These are phyloP conservation scores for Sechiopsis laciniata DNA, from an alignment of 306 rosid genomes.

Conservation along the genomic window DNA sequence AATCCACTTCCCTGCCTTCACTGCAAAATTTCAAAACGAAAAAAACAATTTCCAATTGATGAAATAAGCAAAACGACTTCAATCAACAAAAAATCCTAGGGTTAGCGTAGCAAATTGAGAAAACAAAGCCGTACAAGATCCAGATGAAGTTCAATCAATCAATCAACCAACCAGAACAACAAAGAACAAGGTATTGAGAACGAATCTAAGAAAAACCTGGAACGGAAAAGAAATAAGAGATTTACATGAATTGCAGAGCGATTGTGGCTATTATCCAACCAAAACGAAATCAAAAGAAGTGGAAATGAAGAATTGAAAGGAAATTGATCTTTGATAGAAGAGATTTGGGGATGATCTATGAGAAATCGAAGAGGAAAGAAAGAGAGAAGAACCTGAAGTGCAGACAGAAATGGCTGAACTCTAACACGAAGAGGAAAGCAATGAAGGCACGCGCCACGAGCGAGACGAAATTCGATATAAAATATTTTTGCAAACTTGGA, in stretches of 20 bases:
- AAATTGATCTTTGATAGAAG: not conserved
- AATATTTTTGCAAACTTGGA: not conserved
- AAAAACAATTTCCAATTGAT: not conserved
- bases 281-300: not conserved
- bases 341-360: not conserved
- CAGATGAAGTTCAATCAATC: constrained; percentile 14
- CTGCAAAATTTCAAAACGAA: constrained; percentile 30
- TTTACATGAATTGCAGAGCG: not conserved
- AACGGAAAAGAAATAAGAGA: not conserved
- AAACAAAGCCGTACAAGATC: constrained; percentile 20
- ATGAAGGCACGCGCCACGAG: constrained; percentile 15
- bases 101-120: not conserved
- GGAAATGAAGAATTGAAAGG: not conserved
- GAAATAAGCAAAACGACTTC: not conserved
- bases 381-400: constrained; percentile 21
- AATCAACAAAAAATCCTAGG: constrained; percentile 19
- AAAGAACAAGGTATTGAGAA: not conserved
- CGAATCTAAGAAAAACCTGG: constrained; percentile 2
- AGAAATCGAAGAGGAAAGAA: not conserved
- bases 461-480: not conserved
- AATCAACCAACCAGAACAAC: not conserved
- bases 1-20: constrained; percentile 26
- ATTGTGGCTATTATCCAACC: not conserved
- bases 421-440: constrained; percentile 18
- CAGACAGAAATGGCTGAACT: constrained; percentile 20